Base-by-base conservation (phyloP, 1,284 basidiomycete species). In the Kalmanozyma brasiliensis region DNA sequence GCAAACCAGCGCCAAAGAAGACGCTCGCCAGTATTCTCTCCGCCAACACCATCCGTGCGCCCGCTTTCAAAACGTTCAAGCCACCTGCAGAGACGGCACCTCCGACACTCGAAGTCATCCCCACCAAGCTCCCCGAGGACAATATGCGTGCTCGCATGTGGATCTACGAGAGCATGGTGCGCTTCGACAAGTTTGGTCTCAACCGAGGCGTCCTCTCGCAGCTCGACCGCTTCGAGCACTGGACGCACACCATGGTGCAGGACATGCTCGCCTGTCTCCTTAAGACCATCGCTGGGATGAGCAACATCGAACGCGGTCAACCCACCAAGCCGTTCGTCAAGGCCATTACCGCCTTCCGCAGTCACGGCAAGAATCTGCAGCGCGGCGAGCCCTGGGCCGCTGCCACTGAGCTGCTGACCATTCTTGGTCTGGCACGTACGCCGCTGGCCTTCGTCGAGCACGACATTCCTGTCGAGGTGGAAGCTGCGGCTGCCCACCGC, bases 91-190 rank as follows among this genome's bases (percentile, higher is more conserved):
- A 40, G 20, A 63, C 48, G 1, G 23, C 59, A 4, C 51, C 66
- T 20, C 75, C 75, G 13, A 23, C 41, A 13, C 52, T 75, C 10
- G 58, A 72, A 33, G 40, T 55, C 23, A 75, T 75, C 41, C 29
- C 62, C 6, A 77, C 70, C 36, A 57, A 52, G 32, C 51, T 77
- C 16, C 66, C 63, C 32, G 42, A 57, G 14, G 70, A 67, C 26
- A 77, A 77, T 43, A 47, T 77, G 41, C 59, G 67, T n/a, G 75
- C 64, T 8, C 58, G 75, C 20, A 73, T 74, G 49, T 77, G 74
- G 73, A 65, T 77, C 49, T 77, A 77, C 58, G 75, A 77, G 46
- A 68, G 65, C 48, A 59, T 77, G 44, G 61, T 75, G 1, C 73
- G 75, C 42, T 77, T 77, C 43, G 74, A 74, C 59, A 60, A 73